A percentile compares a stretch with the other conserved stretches of the same genome.
Conservation (phyloP, 331 rosid species). For the Malus hybrid region DNA sequence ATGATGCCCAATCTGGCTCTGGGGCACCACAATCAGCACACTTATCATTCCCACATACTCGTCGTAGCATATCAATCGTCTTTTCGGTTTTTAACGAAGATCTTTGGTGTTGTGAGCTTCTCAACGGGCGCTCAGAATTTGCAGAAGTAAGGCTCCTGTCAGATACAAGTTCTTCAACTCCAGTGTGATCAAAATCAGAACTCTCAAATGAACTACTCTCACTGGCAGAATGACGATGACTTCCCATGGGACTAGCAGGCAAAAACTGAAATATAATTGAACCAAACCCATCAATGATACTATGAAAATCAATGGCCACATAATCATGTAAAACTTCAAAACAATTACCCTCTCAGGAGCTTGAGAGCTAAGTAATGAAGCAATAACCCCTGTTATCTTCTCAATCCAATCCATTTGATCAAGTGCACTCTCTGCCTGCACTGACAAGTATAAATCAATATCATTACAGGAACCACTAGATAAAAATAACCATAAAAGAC, state of each 20-base stretch:
- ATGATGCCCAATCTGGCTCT: slow-evolving; percentile 99
- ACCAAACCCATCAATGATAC: slow-evolving; percentile 18
- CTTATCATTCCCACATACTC: slow-evolving; percentile 87
- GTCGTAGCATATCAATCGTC: slow-evolving; percentile 79
- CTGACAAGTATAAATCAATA: slow-evolving; percentile 58
- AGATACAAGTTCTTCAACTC: slow-evolving; percentile 61
- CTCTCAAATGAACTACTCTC: slow-evolving; percentile 99
- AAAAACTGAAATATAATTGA: slow-evolving; percentile 52
- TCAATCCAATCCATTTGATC: slow-evolving; percentile 99
- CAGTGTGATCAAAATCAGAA: slow-evolving; percentile 88
- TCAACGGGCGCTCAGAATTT: slow-evolving; percentile 62
- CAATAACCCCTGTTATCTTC: slow-evolving; percentile 98
- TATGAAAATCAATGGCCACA: slow-evolving; percentile 10
- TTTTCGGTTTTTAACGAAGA: slow-evolving; percentile 71
- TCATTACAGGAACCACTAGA: slow-evolving; percentile 29
- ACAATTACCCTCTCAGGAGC: slow-evolving; percentile 87
- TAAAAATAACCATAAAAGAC: slow-evolving; percentile 17
- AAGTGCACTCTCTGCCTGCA: slow-evolving; percentile 99
- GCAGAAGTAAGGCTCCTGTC: slow-evolving; percentile 58
- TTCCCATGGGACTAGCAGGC: slow-evolving; percentile 93
- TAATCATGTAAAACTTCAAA: neutral
- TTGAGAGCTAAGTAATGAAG: slow-evolving; percentile 96
- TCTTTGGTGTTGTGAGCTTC: slow-evolving; percentile 74
- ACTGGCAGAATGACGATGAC: slow-evolving; percentile 86
- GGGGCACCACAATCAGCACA: slow-evolving; percentile 98